A percentile compares a stretch with the other conserved stretches of the same genome.
phyloP scores from a whole-genome alignment of 164 flowering plant genomes.

The Kingdonia uniflora region DNA sequence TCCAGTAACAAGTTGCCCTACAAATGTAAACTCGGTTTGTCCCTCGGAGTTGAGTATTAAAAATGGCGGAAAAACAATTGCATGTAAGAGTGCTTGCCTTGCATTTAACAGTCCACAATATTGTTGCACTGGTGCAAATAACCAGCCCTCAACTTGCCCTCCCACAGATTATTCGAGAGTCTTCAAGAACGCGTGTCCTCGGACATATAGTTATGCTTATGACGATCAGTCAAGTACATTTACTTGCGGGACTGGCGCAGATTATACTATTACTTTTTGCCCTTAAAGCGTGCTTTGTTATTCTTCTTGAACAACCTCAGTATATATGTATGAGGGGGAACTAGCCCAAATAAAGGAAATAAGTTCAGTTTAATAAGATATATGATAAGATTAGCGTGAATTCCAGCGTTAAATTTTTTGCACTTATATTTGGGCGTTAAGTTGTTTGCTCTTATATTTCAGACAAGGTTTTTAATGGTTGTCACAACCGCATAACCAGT shows the following conservation, averaged over 20 bases:
- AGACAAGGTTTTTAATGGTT: too few species aligned
- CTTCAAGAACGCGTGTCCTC: constrained; percentile 66
- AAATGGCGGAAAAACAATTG: constrained; percentile 25
- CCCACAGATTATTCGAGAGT: constrained; percentile 47
- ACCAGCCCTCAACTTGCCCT: constrained; percentile 53
- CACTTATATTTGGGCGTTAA: too few species aligned
- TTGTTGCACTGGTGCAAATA: constrained; percentile 58
- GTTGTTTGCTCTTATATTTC: too few species aligned
- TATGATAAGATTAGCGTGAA: too few species aligned
- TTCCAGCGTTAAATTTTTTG: too few species aligned
- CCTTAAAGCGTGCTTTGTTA: constrained; percentile 16
- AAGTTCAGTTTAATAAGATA: too few species aligned
- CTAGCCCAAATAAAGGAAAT: too few species aligned
- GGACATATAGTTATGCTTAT: constrained; percentile 79
- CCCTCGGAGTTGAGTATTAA: constrained; percentile 45
- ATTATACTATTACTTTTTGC: constrained; percentile 61
- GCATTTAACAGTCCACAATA: constrained; percentile 51
- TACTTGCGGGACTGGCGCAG: constrained; percentile 48
- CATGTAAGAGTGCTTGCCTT: constrained; percentile 85
- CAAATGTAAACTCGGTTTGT: constrained; percentile 49
- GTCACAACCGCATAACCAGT: too few species aligned
- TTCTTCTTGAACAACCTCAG: too few species aligned
- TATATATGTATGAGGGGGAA: too few species aligned
- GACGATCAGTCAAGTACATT: constrained; percentile 80
- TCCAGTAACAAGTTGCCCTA: constrained; percentile 35